Base-by-base conservation (phyloP, 2,329 filamentous ascomycete genomes). In the Reticulascus tulasneorum region DNA sequence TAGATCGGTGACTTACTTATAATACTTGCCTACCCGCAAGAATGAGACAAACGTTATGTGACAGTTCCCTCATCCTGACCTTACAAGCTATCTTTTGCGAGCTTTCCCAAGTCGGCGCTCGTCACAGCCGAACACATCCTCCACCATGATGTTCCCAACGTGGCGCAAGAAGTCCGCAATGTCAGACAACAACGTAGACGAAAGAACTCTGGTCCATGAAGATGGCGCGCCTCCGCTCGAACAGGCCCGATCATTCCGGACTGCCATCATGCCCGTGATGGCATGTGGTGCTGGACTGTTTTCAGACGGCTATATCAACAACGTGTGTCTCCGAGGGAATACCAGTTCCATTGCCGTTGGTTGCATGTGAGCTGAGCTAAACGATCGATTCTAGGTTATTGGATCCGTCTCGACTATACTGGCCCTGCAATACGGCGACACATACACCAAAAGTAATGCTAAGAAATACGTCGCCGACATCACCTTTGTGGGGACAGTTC, bases 221-320 rank as follows among this genome's bases (percentile, higher is more conserved):
- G n/a, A n/a, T n/a, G n/a, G n/a, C 11, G 24, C 15, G 15, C n/a
- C 31, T 8, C 36, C 39, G 25, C 25, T 13, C 25, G 25, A 27
- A 16, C 13, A 16, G 10, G 30, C 23, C 18, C 34, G 36, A 18
- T 37, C 32, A 19, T 42, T 42, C 24, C 37, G 37, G 4, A 13
- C 35, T 21, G 41, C 41, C 16, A 41, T 44, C 10, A 16, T 75
- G 73, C 87, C 89, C 11, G 84, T 88, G 1, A 82, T 95, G 49
- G 89, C 89, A 27, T 94, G 88, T 54, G 90, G 90, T 46, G 86
- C 89, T 33, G 90, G 90, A 52, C 72, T 95, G 3, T 95, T 95
- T 62, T 89, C 84, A 17, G 90, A 95, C 59, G 90, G 90, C 12
- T 95, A 95, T 59, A 77, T 95, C 55, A 94, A 94, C 63, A 88